Base-by-base conservation (phyloP, 176 grass and related monocot genomes). In the Hsuehochloa calcarea region DNA sequence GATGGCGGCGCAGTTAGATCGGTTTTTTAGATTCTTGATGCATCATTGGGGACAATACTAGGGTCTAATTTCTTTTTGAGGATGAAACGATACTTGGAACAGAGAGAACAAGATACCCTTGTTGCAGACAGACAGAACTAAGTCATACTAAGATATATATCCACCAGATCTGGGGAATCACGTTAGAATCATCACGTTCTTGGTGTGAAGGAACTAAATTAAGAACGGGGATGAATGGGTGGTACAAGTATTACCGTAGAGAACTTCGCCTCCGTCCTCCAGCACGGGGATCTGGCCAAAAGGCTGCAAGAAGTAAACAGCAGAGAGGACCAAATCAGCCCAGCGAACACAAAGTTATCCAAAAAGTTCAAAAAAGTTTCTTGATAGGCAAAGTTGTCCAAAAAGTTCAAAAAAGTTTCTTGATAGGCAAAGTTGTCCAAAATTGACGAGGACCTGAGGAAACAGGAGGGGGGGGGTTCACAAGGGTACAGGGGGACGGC, bases 201-300 rank as follows among this genome's bases (percentile, higher is more conserved):
- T 27, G 13, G 15, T 4, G 3, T 14, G 54, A 8, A 40, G 22
- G 11, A 15, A 60, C 2, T 8, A 10, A 39, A 10, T 35, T 49
- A 17, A 54, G 1, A 55, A 25, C 3, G 14, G 52, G 26, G 8
- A 10, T 10, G 77, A 50, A n/a, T 7, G 46, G 6, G 27, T 7
- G 45, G 62, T 39, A 6, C 8, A 0, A 20, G 39, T 13, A 16
- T 86, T 68, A 95, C 95, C 95, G 64, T 87, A 95, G 41, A 98
- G 50, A 13, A 90, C 79, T n/a, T 87, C 66, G 4, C 93, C 93
- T 1, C 82, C 95, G 26, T 98, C 95, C 75, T 93, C 75, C 38
- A 98, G 65, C 39, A 44, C 93, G 0, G 95, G 95, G 82, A 98
- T 90, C 89, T 98, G 89, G 73, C 93, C 95, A 6, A 98, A 98